Evolutionary conservation across 2,329 filamentous ascomycete species (phyloP).

Genomic region (Davidsoniella eucalypti): DNA sequence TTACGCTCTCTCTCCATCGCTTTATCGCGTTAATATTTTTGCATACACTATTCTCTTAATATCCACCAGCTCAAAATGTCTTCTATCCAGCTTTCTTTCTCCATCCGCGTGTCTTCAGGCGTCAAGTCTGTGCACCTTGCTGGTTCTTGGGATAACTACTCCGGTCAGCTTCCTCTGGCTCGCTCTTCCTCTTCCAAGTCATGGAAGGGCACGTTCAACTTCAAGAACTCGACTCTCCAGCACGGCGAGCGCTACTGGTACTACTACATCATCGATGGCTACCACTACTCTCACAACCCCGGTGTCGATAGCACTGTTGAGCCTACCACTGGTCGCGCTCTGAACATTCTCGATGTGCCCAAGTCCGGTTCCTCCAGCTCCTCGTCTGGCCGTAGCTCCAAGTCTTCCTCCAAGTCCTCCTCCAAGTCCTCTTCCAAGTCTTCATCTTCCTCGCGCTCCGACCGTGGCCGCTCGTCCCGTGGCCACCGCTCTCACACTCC

Average conservation of each 20-base stretch:
- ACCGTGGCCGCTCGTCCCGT: constrained; percentile 23
- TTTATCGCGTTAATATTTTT: constrained; percentile 6
- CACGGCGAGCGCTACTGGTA: constrained; percentile 96
- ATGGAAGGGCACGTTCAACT: constrained; percentile 94
- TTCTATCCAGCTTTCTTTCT: constrained; percentile 85
- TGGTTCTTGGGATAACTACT: constrained; percentile 97
- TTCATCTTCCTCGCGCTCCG: constrained; percentile 24
- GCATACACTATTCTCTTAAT: constrained; percentile 7
- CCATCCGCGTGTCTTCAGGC: constrained; percentile 85
- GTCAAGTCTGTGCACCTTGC: constrained; percentile 96
- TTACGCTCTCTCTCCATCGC: not conserved
- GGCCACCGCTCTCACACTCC: constrained; percentile 29
- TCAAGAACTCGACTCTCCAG: constrained; percentile 74
- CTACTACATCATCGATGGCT: constrained; percentile 99
- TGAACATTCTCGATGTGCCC: constrained; percentile 94
- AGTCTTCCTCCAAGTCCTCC: constrained; percentile 26
- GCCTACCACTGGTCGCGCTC: constrained; percentile 88
- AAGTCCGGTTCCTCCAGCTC: constrained; percentile 26
- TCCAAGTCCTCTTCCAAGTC: constrained; percentile 17
- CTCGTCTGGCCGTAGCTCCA: constrained; percentile 26
- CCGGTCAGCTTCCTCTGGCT: constrained; percentile 82
- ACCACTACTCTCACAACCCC: constrained; percentile 94
- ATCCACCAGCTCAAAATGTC: constrained; percentile 46
- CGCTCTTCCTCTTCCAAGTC: constrained; percentile 77
- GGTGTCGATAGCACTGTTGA: constrained; percentile 77